Evolutionary conservation across 257 asterid species (phyloP).

Genomic region (Solanum peruvianum): DNA sequence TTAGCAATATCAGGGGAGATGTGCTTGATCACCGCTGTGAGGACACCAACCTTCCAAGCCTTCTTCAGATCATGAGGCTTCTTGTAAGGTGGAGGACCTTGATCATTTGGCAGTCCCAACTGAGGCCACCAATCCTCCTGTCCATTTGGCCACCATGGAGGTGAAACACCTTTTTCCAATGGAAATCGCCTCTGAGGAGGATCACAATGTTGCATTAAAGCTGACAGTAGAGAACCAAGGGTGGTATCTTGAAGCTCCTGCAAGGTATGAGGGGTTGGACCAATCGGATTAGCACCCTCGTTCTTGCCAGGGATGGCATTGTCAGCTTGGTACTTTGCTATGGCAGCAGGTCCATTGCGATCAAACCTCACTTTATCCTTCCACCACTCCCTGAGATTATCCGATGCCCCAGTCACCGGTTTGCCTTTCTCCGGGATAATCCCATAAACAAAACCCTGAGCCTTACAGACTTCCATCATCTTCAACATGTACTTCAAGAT

Average conservation of each 20-base stretch:
- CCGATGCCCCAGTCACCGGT: slow-evolving; percentile 54
- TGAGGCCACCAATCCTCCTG: slow-evolving; percentile 63
- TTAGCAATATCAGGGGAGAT: slow-evolving; percentile 53
- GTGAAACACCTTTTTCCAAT: slow-evolving; percentile 41
- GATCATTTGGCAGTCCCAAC: slow-evolving; percentile 36
- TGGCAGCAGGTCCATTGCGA: slow-evolving; percentile 52
- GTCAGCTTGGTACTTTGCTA: slow-evolving; percentile 35
- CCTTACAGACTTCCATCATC: slow-evolving; percentile 63
- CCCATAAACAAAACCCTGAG: slow-evolving; percentile 54
- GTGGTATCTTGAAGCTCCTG: slow-evolving; percentile 64
- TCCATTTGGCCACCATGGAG: slow-evolving; percentile 64
- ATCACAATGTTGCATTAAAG: slow-evolving; percentile 59
- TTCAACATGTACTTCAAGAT: slow-evolving; percentile 51
- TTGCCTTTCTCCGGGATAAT: slow-evolving; percentile 53
- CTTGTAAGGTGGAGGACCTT: slow-evolving; percentile 47
- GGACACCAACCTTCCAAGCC: slow-evolving; percentile 62
- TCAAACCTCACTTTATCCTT: slow-evolving; percentile 55
- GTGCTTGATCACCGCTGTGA: slow-evolving; percentile 54
- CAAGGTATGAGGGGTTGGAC: slow-evolving; percentile 47
- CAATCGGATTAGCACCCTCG: slow-evolving; percentile 21
- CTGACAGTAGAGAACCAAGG: slow-evolving; percentile 46
- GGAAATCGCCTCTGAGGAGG: slow-evolving; percentile 63
- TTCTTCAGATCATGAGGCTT: slow-evolving; percentile 56
- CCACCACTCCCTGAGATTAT: slow-evolving; percentile 62
- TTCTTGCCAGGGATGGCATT: slow-evolving; percentile 19